A percentile compares a stretch with the other conserved stretches of the same genome.
Conservation (phyloP, 805 yeast species). For the Hanseniaspora lindneri region DNA sequence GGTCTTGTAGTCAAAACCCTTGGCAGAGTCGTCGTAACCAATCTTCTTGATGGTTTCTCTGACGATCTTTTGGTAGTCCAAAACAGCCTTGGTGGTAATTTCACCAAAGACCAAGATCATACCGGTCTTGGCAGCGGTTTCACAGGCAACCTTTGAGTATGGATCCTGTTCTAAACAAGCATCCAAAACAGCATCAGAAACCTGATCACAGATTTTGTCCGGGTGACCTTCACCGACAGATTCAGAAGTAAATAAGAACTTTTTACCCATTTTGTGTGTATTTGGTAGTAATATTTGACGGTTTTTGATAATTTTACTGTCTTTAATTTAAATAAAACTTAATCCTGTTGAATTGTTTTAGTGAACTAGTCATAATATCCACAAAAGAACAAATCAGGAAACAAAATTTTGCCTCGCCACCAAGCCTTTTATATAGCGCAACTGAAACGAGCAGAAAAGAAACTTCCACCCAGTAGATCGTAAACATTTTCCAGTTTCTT, state of each 20-base stretch:
- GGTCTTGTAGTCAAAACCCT: slow-evolving; percentile 98
- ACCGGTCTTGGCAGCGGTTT: slow-evolving; percentile 98
- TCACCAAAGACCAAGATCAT: slow-evolving; percentile 99
- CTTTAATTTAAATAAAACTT: not conserved
- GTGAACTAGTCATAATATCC: no score
- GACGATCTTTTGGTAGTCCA: slow-evolving; percentile 94
- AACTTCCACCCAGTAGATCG: no score
- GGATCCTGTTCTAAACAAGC: slow-evolving; percentile 96
- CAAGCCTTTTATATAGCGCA: no score
- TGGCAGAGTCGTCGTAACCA: slow-evolving; percentile 90
- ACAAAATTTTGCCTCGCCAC: no score
- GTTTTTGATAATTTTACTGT: not conserved
- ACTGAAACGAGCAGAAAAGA: no score
- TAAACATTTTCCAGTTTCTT: no score
- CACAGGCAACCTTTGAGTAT: slow-evolving; percentile 97
- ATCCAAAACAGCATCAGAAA: slow-evolving; percentile 93
- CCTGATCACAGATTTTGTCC: slow-evolving; percentile 96
- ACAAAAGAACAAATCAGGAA: no score
- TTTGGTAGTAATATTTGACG: no score
- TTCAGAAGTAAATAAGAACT: slow-evolving; percentile 67
- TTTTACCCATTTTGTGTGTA: slow-evolving; percentile 27
- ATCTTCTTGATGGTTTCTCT: slow-evolving; percentile 98
- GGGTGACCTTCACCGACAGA: slow-evolving; percentile 94
- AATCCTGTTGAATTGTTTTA: no score
- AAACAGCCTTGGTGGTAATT: slow-evolving; percentile 89